phyloP scores from a whole-genome alignment of 495 filamentous ascomycete genomes.

The Chaetomium fimeti region DNA sequence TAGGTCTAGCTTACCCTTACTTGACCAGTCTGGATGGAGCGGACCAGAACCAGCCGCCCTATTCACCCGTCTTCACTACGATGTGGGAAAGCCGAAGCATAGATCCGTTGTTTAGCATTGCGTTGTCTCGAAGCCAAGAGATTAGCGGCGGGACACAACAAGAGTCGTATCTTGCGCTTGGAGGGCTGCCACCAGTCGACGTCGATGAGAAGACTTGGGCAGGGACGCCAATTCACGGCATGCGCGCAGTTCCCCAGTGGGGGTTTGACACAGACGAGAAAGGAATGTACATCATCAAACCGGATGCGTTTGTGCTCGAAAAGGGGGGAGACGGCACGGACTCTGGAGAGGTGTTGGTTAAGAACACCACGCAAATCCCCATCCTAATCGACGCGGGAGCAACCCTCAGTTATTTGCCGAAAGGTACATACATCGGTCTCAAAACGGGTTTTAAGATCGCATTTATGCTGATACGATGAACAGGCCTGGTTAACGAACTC shows the following conservation, averaged over 20 bases:
- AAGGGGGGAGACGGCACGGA: constrained; percentile 9
- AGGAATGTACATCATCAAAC: constrained; percentile 37
- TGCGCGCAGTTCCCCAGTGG: constrained; percentile 27
- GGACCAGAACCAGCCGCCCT: constrained; percentile 34
- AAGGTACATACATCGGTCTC: constrained; percentile 16
- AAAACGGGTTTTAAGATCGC: too few relatives aligned
- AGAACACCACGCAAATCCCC: constrained; percentile 37
- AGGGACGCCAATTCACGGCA: constrained; percentile 33
- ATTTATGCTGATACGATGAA: background rate
- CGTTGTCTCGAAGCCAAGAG: constrained; percentile 34
- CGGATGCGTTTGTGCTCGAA: constrained; percentile 33
- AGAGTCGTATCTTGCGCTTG: constrained; percentile 41
- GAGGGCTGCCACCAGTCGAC: constrained; percentile 46
- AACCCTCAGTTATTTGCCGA: constrained; percentile 40
- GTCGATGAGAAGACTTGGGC: constrained; percentile 35
- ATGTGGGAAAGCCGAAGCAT: constrained; percentile 54
- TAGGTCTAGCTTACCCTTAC: constrained; percentile 60
- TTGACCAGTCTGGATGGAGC: constrained; percentile 38
- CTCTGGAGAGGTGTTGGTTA: background rate
- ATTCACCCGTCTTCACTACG: constrained; percentile 56
- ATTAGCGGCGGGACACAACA: background rate
- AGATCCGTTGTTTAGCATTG: constrained; percentile 55
- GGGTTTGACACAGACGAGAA: constrained; percentile 30
- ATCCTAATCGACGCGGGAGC: constrained; percentile 46
- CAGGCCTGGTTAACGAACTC: constrained; percentile 46